Percentiles rank a stretch among this genome's conserved stretches.
phyloP scores from a whole-genome alignment of 345 rosid species.

The Corymbia maculata region DNA sequence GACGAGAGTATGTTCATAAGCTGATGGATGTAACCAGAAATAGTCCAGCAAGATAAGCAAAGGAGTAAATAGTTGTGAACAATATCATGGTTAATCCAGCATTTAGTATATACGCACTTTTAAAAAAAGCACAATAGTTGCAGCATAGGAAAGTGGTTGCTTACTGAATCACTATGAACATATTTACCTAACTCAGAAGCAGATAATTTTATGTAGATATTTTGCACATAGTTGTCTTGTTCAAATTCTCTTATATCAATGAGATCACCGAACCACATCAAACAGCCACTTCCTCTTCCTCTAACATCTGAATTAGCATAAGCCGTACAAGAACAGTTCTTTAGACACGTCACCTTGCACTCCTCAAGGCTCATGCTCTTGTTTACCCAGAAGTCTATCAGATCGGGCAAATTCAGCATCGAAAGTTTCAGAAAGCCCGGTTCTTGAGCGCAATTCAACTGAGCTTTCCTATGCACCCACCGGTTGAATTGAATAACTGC shows the following conservation, averaged over 20 bases:
- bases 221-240: neutral
- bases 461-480: neutral
- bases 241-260: neutral
- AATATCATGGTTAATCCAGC: neutral
- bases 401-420: conserved; percentile 8
- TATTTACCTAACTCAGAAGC: neutral
- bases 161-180: neutral
- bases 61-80: no score
- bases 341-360: conserved; percentile 10
- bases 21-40: neutral
- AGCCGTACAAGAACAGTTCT: conserved; percentile 24
- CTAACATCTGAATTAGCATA: conserved; percentile 9
- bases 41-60: neutral
- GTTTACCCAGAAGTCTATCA: conserved; percentile 9
- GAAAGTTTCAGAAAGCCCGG: neutral
- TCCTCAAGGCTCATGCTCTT: conserved; percentile 1
- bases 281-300: conserved; percentile 21
- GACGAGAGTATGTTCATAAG: neutral
- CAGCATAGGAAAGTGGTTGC: no score
- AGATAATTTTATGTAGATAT: neutral
- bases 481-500: conserved; percentile 11
- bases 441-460: neutral
- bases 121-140: neutral
- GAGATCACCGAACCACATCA: conserved; percentile 10
- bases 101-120: neutral